Percentiles rank a stretch among this genome's conserved stretches.
Conservation (phyloP, 129 eudicot genomes). For the Lonicera japonica region DNA sequence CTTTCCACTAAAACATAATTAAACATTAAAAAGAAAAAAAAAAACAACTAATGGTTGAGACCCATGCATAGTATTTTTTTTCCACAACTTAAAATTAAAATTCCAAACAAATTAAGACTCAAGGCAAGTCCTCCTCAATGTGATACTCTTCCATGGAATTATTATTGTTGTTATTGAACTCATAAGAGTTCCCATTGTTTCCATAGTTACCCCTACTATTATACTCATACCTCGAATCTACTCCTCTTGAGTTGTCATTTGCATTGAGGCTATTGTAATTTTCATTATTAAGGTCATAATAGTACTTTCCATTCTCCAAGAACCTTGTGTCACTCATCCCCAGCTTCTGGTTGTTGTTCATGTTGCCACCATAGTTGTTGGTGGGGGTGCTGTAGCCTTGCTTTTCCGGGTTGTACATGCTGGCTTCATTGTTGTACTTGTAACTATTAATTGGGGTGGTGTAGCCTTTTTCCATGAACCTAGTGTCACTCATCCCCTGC, state of each 20-base stretch:
- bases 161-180: constrained; percentile 1
- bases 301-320: constrained; percentile 31
- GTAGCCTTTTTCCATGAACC: constrained; percentile 20
- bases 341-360: constrained; percentile 11
- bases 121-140: constrained; percentile 7
- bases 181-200: neutral
- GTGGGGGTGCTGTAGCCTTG: neutral
- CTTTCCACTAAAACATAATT: neutral
- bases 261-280: constrained; percentile 7
- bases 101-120: too few relatives aligned
- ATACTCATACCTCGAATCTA: constrained; percentile 2
- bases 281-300: constrained; percentile 14
- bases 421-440: neutral
- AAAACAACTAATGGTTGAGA: too few relatives aligned
- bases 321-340: constrained; percentile 43
- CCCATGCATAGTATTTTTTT: neutral
- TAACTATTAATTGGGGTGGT: constrained; percentile 8
- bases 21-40: neutral
- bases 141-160: neutral
- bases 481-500: constrained; percentile 35
- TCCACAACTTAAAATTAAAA: neutral
- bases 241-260: constrained; percentile 4
- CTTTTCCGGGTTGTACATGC: neutral
- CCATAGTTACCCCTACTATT: constrained; percentile 5
- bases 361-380: constrained; percentile 15